Evolutionary conservation across 2,329 filamentous ascomycete species (phyloP).

Genomic region (Xylaria hypoxylon): DNA sequence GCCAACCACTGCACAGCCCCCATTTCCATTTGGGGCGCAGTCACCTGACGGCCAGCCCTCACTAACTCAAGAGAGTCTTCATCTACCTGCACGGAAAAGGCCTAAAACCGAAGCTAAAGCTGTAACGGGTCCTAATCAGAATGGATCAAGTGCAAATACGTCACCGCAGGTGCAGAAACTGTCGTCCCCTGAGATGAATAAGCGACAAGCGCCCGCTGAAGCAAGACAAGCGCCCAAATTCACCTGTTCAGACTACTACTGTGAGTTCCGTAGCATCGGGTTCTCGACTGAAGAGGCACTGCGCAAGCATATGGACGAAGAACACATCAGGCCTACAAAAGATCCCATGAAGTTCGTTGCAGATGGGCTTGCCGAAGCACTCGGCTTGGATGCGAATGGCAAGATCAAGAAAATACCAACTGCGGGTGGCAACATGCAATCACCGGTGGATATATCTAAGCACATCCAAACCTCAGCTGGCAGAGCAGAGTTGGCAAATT

Average conservation of each 20-base stretch:
- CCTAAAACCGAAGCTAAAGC: conserved; percentile 64
- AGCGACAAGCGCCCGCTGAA: conserved; percentile 51
- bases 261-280: conserved; percentile 61
- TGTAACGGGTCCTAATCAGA: conserved; percentile 53
- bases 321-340: conserved; percentile 67
- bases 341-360: conserved; percentile 65
- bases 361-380: conserved; percentile 61
- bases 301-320: conserved; percentile 66
- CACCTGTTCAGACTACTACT: conserved; percentile 65
- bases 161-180: conserved; percentile 63
- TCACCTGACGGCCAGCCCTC: conserved; percentile 70
- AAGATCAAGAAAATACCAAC: conserved; percentile 54
- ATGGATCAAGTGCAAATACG: conserved; percentile 56
- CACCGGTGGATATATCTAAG: conserved; percentile 56
- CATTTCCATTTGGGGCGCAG: conserved; percentile 65
- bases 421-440: conserved; percentile 42
- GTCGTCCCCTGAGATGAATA: conserved; percentile 59
- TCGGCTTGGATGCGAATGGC: conserved; percentile 67
- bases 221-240: conserved; percentile 53
- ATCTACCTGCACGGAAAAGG: conserved; percentile 69
- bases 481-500: conserved; percentile 61
- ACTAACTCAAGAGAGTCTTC: conserved; percentile 65
- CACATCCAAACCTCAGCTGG: conserved; percentile 61
- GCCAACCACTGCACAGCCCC: conserved; percentile 68
- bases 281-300: conserved; percentile 68